A percentile compares a stretch with the other conserved stretches of the same genome.
Evolutionary conservation across 2,329 filamentous ascomycete genomes (phyloP).

Genomic region (Fusarium redolens): DNA sequence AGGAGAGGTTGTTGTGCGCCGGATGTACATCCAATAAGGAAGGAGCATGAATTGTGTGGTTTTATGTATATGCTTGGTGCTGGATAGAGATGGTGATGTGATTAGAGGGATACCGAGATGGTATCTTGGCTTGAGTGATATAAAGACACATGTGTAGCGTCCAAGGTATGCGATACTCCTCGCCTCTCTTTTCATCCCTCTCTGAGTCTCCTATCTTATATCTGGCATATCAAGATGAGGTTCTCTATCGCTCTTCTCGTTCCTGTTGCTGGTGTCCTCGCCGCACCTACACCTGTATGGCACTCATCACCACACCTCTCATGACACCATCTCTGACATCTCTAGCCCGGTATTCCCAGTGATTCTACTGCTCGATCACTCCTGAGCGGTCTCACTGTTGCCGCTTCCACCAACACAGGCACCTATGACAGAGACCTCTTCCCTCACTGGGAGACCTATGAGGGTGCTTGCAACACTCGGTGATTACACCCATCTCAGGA

Average conservation of each 20-base stretch:
- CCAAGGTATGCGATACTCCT: background rate
- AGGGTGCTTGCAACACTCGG: constrained; percentile 76
- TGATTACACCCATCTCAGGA: constrained; percentile 36
- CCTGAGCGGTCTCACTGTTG: constrained; percentile 69
- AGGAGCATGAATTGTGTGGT: constrained; percentile 18
- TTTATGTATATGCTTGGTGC: constrained; percentile 4
- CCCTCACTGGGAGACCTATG: constrained; percentile 76
- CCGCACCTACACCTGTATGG: constrained; percentile 47
- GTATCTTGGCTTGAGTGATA: constrained; percentile 11
- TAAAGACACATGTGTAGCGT: constrained; percentile 21
- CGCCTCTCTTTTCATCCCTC: background rate
- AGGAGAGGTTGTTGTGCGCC: constrained; percentile 10
- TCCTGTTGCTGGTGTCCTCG: constrained; percentile 44
- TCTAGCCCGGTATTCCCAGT: constrained; percentile 70
- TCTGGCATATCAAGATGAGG: constrained; percentile 46
- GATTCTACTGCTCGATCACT: constrained; percentile 66
- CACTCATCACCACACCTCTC: background rate
- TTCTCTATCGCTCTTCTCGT: constrained; percentile 44
- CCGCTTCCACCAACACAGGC: constrained; percentile 62
- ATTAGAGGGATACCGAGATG: background rate
- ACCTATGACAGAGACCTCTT: constrained; percentile 76
- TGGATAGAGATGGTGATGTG: background rate
- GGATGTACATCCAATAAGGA: constrained; percentile 30
- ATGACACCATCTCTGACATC: background rate
- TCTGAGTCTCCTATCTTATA: background rate